A percentile compares a stretch with the other conserved stretches of the same genome.
Evolutionary conservation across 768 basidiomycete genomes (phyloP).

Genomic region (Termitomyces sp.): DNA sequence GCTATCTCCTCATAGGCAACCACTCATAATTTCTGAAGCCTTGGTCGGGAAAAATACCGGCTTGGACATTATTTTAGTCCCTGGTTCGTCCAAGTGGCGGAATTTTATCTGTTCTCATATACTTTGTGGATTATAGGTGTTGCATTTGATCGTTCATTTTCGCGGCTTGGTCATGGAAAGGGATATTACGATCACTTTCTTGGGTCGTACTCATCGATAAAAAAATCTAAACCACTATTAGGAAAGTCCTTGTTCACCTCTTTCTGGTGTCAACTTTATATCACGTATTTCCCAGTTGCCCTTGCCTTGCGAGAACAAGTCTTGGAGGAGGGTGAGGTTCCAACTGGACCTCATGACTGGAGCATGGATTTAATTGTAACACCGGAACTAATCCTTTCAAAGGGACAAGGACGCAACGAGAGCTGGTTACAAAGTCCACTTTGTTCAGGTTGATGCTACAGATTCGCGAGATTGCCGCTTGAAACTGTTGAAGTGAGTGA

Average conservation of each 20-base stretch:
- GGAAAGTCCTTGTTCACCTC: slow-evolving; percentile 32
- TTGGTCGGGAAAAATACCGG: slow-evolving; percentile 30
- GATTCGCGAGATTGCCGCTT: neutral
- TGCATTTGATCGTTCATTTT: slow-evolving; percentile 65
- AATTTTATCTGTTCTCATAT: neutral
- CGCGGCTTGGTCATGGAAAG: slow-evolving; percentile 77
- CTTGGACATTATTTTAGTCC: slow-evolving; percentile 63
- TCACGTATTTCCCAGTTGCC: slow-evolving; percentile 40
- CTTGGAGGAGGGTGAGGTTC: slow-evolving; percentile 45
- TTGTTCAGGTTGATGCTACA: neutral
- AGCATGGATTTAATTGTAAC: slow-evolving; percentile 59
- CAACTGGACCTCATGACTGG: slow-evolving; percentile 55
- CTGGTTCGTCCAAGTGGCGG: slow-evolving; percentile 38
- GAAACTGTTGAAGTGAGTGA: neutral
- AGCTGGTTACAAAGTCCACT: neutral
- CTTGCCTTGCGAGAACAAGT: slow-evolving; percentile 62
- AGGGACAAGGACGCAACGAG: neutral
- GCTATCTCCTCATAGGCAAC: neutral
- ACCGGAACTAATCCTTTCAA: slow-evolving; percentile 24
- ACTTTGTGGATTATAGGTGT: slow-evolving; percentile 40
- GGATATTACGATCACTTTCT: slow-evolving; percentile 82
- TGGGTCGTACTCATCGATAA: slow-evolving; percentile 41
- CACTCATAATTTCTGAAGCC: slow-evolving; percentile 20
- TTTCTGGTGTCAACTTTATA: slow-evolving; percentile 9
- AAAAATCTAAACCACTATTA: slow-evolving; percentile 47